These are phyloP conservation scores for Melocanna baccifera DNA, from an alignment of 176 grass and related monocot genomes.

Conservation along the genomic window DNA sequence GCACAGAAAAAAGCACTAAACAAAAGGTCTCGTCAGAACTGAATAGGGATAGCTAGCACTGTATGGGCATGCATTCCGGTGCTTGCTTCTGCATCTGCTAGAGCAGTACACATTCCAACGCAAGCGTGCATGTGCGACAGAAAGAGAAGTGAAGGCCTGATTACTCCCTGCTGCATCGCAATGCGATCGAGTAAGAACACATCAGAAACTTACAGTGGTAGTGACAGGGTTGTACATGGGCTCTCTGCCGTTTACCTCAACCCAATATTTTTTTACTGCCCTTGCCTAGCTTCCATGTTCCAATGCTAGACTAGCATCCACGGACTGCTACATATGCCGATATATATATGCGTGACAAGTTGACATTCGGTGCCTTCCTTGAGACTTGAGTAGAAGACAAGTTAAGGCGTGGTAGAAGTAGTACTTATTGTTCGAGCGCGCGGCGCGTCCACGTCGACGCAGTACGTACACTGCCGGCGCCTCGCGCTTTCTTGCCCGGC, in stretches of 20 bases:
- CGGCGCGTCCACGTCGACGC: constrained; percentile 19
- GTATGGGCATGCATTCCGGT: not conserved
- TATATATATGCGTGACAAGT: not conserved
- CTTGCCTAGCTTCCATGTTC: not conserved
- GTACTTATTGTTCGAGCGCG: not conserved
- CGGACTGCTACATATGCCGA: not conserved
- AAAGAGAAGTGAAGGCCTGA: constrained; percentile 10
- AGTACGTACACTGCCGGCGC: not conserved
- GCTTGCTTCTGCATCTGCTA: not conserved
- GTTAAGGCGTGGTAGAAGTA: not conserved
- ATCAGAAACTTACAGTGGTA: not conserved
- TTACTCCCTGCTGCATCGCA: not conserved
- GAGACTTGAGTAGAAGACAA: not conserved
- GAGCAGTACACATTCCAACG: constrained; percentile 32
- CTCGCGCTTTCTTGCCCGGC: constrained; percentile 12
- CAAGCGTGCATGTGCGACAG: constrained; percentile 5
- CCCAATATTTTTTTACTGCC: not conserved
- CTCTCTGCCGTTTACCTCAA: not conserved
- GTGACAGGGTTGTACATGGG: not conserved
- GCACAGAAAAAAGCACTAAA: constrained; percentile 26
- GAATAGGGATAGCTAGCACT: not conserved
- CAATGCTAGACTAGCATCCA: not conserved
- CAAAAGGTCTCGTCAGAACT: not conserved
- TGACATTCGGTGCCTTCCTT: not conserved
- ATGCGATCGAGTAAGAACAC: not conserved